Base-by-base conservation (phyloP, 2,329 filamentous ascomycete genomes). In the Fusarium sp. region DNA sequence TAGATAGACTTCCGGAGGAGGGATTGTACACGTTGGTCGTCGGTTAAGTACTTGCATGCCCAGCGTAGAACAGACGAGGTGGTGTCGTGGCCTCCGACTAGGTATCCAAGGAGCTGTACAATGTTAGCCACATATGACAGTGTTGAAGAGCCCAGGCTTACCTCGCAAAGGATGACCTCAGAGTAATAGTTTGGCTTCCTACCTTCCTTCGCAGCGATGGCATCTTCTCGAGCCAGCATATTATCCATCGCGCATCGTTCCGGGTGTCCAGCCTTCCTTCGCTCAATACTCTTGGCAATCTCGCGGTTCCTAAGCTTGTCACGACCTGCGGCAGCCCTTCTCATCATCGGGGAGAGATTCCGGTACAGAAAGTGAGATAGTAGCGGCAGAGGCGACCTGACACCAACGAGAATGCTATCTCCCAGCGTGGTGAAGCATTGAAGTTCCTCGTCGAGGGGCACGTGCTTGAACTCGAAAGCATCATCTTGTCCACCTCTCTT, bases 151-250 rank as follows among this genome's bases (percentile, higher is more conserved):
- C 3, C 13, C 0, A n/a, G n/a, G n/a, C 59, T 22, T 63, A 76
- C 79, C 74, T 84, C 82, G 64, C 82, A 80, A 34, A 75, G 73
- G n/a, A 84, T 80, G 1, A 67, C 73, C 9, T 70, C 62, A 1
- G 77, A 80, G 47, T 79, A 64, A 29, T 83, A 82, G 13, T 79
- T 61, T 0, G 81, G 81, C 18, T 67, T 42, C 5, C 81, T 73
- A 0, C 73, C 78, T 14, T 75, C 77, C 29, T 82, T 84, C 40
- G 77, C 64, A 0, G 83, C 81, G 0, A 77, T 67, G 1, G 60
- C 38, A 24, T 77, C 76, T 62, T 83, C 82, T 11, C 82, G 73
- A 7, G 73, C 73, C 9, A 83, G 62, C 31, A 84, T 78, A 16
- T 79, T 76, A 42, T 83, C 82, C 58, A 78, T 24, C 3, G 78